Evolutionary conservation across 2,329 filamentous ascomycete genomes (phyloP).

Genomic region (Alternaria arbusti): DNA sequence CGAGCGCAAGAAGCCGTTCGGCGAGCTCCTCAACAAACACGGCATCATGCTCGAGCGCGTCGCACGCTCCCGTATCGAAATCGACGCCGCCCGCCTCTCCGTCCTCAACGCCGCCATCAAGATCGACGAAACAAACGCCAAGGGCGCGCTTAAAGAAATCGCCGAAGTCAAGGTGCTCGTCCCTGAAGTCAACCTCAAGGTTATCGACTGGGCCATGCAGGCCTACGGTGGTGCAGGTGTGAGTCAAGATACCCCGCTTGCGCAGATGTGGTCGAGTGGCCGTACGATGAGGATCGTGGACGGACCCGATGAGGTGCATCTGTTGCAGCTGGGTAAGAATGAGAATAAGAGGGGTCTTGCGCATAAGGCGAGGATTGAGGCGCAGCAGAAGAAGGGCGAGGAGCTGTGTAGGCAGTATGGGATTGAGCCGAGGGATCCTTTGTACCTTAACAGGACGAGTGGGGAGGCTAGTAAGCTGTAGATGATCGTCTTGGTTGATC

Average conservation of each 20-base stretch:
- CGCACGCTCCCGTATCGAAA: constrained; percentile 88
- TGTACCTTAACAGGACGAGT: constrained; percentile 51
- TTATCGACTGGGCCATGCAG: constrained; percentile 95
- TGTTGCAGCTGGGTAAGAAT: constrained; percentile 77
- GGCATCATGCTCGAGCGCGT: constrained; percentile 96
- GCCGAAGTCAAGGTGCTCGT: constrained; percentile 94
- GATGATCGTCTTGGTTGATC: not conserved
- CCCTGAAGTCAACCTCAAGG: constrained; percentile 78
- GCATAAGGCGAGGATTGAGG: constrained; percentile 66
- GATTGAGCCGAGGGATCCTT: constrained; percentile 50
- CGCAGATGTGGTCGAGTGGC: constrained; percentile 75
- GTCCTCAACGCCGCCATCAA: constrained; percentile 95
- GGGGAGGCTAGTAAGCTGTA: constrained; percentile 53
- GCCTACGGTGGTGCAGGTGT: constrained; percentile 90
- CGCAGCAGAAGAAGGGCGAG: constrained; percentile 69
- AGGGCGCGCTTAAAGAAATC: constrained; percentile 89
- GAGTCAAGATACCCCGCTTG: constrained; percentile 91
- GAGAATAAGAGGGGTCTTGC: constrained; percentile 74
- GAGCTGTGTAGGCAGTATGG: constrained; percentile 69
- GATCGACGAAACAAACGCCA: constrained; percentile 89
- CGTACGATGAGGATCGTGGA: constrained; percentile 86
- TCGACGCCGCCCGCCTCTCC: constrained; percentile 86
- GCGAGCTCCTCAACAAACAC: constrained; percentile 84
- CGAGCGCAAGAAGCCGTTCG: constrained; percentile 86
- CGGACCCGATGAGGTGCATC: constrained; percentile 90